phyloP scores from a whole-genome alignment of 129 eudicot genomes.

The Escallonia rubra region DNA sequence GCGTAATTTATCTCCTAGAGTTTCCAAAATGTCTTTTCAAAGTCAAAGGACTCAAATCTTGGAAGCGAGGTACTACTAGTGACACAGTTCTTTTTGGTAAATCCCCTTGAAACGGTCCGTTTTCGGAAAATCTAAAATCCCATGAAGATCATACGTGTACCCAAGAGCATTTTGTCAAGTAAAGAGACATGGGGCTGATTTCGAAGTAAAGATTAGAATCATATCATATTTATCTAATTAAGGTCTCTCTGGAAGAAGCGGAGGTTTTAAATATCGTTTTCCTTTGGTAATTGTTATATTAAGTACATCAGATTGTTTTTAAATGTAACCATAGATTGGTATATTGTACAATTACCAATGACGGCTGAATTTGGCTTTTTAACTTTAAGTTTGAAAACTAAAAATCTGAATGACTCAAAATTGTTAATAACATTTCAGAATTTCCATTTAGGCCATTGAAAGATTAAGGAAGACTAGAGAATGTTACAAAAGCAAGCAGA shows the following conservation, averaged over 20 bases:
- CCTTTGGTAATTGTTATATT: neutral
- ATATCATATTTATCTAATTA: neutral
- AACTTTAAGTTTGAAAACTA: neutral
- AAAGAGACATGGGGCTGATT: no score
- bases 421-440: neutral
- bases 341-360: neutral
- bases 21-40: no score
- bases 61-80: no score
- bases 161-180: no score
- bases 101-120: no score
- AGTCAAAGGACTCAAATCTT: no score
- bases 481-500: conserved; percentile 48
- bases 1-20: no score
- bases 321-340: neutral
- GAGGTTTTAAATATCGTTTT: neutral
- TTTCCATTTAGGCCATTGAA: conserved; percentile 53
- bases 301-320: neutral
- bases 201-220: neutral
- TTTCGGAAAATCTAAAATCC: no score
- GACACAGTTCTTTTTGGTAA: no score
- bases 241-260: neutral
- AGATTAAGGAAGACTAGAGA: conserved; percentile 48
- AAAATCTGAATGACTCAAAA: neutral
- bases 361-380: neutral
- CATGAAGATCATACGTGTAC: no score